Conservation (phyloP, 148 eudicot species). For the Tetragonia tetragonoides region DNA sequence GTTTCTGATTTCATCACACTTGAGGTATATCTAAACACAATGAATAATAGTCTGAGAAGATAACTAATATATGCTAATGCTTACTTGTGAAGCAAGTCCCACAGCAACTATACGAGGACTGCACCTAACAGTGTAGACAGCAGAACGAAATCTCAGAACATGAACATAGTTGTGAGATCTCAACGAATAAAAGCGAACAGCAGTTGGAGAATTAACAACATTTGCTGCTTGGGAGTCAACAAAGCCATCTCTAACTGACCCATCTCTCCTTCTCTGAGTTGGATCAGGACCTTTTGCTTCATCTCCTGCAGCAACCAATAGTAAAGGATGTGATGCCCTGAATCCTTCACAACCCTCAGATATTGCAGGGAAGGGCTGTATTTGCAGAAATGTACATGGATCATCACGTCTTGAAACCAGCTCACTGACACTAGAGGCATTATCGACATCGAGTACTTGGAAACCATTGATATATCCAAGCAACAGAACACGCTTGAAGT, state of each 20-base stretch:
- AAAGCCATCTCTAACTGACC: conserved; percentile 36
- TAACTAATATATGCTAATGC: conserved; percentile 19
- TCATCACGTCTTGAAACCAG: conserved; percentile 89
- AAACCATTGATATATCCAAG: conserved; percentile 93
- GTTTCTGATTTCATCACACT: not conserved
- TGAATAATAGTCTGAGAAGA: not conserved
- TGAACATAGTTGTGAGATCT: conserved; percentile 81
- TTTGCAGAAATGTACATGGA: conserved; percentile 84
- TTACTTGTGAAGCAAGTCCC: conserved; percentile 89
- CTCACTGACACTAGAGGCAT: conserved; percentile 80
- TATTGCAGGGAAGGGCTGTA: conserved; percentile 71
- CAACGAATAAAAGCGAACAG: conserved; percentile 92
- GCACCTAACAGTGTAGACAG: conserved; percentile 82
- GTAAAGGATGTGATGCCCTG: conserved; percentile 68
- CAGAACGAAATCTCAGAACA: conserved; percentile 74
- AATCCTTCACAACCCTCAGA: conserved; percentile 56
- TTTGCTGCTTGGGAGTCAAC: conserved; percentile 52
- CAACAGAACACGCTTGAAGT: conserved; percentile 60
- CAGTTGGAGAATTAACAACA: conserved; percentile 57
- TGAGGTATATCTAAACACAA: not conserved
- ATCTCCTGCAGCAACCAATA: conserved; percentile 88
- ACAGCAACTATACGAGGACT: conserved; percentile 89
- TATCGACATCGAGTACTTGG: conserved; percentile 91
- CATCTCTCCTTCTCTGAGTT: conserved; percentile 52
- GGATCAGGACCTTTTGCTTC: conserved; percentile 55